Base-by-base conservation (phyloP, 2,329 filamentous ascomycete genomes). In the Fusarium sterilihyphosum region DNA sequence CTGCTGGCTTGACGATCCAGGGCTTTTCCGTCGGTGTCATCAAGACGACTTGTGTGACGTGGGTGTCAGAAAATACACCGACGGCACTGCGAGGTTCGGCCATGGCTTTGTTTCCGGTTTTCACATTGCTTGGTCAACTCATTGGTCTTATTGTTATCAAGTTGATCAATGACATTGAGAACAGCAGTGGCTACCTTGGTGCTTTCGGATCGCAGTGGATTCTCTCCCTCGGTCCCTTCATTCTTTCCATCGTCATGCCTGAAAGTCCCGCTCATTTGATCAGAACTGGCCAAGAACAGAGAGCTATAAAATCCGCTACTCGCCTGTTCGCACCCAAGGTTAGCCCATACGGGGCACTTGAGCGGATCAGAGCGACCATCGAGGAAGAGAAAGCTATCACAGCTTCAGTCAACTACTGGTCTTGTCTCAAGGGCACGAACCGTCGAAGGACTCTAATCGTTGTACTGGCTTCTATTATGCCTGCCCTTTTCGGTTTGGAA, bases 401-500 rank as follows among this genome's bases (percentile, higher is more conserved):
- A 0, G 77, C 77, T 9, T 77, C 80, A 2, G 77, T 66, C 2
- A 83, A 82, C 0, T 88, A 86, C 61, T 61, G 73, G 47, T 81
- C 84, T 67, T 85, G 83, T 64, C 86, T 88, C 73, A 81, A 80
- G 6, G 81, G 81, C 10, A 76, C 79, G 7, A 83, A 88, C 65
- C 77, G 82, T 4, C 76, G 84, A 5, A 77, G 85, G 6, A 85
- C 84, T 0, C 37, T 82, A 20, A 83, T 85, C 16, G 78, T 82
- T 50, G 72, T 81, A 12, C 82, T 86, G 54, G 83, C 84, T 11
- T 83, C 82, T 31, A 69, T 82, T 6, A 67, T 87, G 14, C 84
- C 85, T 0, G 78, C 81, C 20, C 66, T 86, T 3, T 86, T 87
- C 63, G 86, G 86, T 1, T 73, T 87, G 13, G 80, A 84, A 10